A percentile compares a stretch with the other conserved stretches of the same genome.
These are phyloP conservation scores for Fraxinus pennsylvanica DNA, from an alignment of 257 asterid genomes.

Conservation along the genomic window DNA sequence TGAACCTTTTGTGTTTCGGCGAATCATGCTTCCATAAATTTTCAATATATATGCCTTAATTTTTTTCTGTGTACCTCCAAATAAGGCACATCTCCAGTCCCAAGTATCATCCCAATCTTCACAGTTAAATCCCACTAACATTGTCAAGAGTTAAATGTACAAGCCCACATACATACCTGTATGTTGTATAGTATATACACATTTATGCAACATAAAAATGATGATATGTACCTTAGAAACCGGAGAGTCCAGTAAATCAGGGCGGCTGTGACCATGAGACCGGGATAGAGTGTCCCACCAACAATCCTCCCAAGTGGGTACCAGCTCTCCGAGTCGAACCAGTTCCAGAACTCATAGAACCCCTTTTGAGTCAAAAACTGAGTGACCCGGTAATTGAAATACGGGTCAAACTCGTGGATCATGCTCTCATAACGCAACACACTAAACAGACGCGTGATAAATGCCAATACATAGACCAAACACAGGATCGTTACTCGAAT, in stretches of 20 bases:
- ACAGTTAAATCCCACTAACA: background rate
- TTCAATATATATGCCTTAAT: background rate
- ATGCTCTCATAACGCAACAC: conserved; percentile 95
- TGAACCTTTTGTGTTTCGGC: background rate
- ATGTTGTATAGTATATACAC: too few relatives aligned
- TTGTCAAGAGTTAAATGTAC: background rate
- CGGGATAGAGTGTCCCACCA: conserved; percentile 96
- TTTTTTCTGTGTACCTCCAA: background rate
- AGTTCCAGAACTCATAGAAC: conserved; percentile 93
- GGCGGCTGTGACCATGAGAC: conserved; percentile 99
- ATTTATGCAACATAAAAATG: background rate
- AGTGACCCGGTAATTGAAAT: conserved; percentile 94
- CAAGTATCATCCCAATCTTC: background rate
- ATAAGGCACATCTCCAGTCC: background rate
- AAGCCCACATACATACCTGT: background rate
- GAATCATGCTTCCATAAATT: background rate
- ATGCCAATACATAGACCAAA: conserved; percentile 81
- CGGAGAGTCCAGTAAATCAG: conserved; percentile 81
- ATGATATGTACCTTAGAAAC: conserved; percentile 64
- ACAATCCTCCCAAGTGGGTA: conserved; percentile 92
- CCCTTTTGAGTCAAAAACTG: conserved; percentile 77
- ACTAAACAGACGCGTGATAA: conserved; percentile 84
- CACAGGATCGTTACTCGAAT: conserved; percentile 77
- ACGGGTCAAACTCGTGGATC: conserved; percentile 99
- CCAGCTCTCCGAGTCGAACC: conserved; percentile 99